Percentiles rank a stretch among this genome's conserved stretches.
phyloP scores from a whole-genome alignment of 1,139 yeast species.

The Debaryomyces fabryi region DNA sequence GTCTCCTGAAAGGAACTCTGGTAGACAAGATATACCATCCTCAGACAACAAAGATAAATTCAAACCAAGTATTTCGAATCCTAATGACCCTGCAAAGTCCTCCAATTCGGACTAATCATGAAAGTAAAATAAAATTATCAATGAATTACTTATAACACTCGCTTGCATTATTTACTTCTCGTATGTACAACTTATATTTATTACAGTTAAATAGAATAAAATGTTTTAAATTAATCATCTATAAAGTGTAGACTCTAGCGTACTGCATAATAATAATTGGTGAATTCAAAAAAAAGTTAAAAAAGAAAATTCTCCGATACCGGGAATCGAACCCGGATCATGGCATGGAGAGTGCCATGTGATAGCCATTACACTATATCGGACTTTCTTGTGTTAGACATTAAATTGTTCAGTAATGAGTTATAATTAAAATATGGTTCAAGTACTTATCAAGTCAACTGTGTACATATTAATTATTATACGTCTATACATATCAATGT shows the following conservation, averaged over 20 bases:
- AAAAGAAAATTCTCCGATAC: constrained; percentile 36
- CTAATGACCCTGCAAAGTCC: background rate
- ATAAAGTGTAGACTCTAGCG: background rate
- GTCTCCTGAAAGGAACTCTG: background rate
- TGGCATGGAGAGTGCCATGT: constrained; percentile 32
- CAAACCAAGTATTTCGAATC: background rate
- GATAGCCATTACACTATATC: constrained; percentile 35
- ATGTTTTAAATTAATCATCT: background rate
- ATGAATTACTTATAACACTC: background rate
- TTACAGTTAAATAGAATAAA: constrained; percentile 1
- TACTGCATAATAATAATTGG: background rate
- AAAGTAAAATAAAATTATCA: background rate
- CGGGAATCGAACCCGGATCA: constrained; percentile 56
- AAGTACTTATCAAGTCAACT: too few species aligned
- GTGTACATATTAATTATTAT: background rate
- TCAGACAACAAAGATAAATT: constrained; percentile 1
- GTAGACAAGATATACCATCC: background rate
- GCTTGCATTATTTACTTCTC: constrained; percentile 8
- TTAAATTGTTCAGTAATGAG: constrained; percentile 6
- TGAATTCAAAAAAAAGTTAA: constrained; percentile 10
- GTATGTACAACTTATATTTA: constrained; percentile 1
- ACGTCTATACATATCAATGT: background rate
- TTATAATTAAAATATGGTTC: background rate
- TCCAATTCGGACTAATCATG: background rate
- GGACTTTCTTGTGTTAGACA: constrained; percentile 32